A percentile compares a stretch with the other conserved stretches of the same genome.
These are phyloP conservation scores for Aspergillus mulundensis DNA, from an alignment of 495 filamentous ascomycete genomes.

Conservation along the genomic window DNA sequence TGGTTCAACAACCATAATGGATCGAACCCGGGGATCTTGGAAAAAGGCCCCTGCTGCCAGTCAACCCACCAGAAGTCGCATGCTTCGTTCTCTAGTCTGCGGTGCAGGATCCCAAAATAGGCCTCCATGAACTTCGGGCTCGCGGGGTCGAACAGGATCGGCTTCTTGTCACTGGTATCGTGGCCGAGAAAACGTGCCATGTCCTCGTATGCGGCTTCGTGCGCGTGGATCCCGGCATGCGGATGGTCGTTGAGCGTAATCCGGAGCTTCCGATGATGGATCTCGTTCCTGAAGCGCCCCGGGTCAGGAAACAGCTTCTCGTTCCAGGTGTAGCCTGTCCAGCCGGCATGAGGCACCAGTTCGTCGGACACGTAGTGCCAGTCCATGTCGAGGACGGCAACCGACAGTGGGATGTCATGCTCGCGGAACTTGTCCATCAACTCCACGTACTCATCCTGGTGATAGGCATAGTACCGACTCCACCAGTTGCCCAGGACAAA, in stretches of 20 bases:
- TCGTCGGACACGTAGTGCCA: conserved; percentile 54
- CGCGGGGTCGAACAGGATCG: conserved; percentile 52
- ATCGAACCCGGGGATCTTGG: conserved; percentile 51
- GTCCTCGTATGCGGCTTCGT: conserved; percentile 49
- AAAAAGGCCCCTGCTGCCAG: conserved; percentile 56
- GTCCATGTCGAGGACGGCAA: conserved; percentile 59
- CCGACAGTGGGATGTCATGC: conserved; percentile 48
- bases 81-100: conserved; percentile 44
- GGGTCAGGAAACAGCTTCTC: conserved; percentile 52
- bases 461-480: conserved; percentile 55
- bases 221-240: conserved; percentile 46
- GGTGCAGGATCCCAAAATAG: conserved; percentile 53
- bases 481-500: conserved; percentile 62
- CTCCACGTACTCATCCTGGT: conserved; percentile 44
- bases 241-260: conserved; percentile 57
- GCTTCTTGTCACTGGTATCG: conserved; percentile 39
- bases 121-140: conserved; percentile 51
- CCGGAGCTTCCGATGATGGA: conserved; percentile 43
- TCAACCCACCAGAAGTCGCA: conserved; percentile 61
- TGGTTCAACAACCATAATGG: conserved; percentile 62
- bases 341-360: conserved; percentile 36
- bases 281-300: conserved; percentile 32
- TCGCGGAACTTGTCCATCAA: conserved; percentile 48
- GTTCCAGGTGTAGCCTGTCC: conserved; percentile 63
- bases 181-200: conserved; percentile 46